Percentiles rank a stretch among this genome's conserved stretches.
These are phyloP conservation scores for Pisolithus microcarpus DNA, from an alignment of 768 basidiomycete genomes.

Conservation along the genomic window DNA sequence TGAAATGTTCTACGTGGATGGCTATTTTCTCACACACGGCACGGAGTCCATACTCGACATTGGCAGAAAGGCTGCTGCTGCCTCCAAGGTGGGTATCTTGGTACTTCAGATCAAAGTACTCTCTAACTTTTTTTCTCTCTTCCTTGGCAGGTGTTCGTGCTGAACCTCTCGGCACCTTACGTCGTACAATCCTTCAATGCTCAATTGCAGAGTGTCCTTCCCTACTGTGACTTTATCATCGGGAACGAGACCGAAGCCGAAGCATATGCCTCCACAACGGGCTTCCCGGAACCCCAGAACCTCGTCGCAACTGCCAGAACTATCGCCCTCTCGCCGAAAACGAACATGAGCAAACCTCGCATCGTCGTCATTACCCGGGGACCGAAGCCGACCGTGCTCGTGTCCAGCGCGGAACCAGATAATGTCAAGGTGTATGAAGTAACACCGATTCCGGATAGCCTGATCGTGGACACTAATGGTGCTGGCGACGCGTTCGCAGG, in stretches of 20 bases:
- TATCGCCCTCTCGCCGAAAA: conserved; percentile 72
- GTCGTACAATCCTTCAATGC: conserved; percentile 87
- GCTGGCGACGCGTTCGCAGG: conserved; percentile 98
- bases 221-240: conserved; percentile 83
- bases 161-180: conserved; percentile 97
- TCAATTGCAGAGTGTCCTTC: conserved; percentile 75
- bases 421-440: conserved; percentile 55
- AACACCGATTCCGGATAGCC: conserved; percentile 42
- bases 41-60: conserved; percentile 61
- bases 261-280: conserved; percentile 71
- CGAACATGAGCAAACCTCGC: conserved; percentile 69
- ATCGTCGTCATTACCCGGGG: conserved; percentile 93
- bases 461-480: conserved; percentile 96
- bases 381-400: conserved; percentile 67
- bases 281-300: conserved; percentile 59
- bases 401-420: conserved; percentile 50
- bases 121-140: not conserved
- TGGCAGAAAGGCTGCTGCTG: conserved; percentile 66
- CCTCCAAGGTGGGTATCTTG: conserved; percentile 53
- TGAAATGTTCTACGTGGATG: conserved; percentile 88
- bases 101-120: not conserved
- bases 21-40: conserved; percentile 97
- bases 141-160: conserved; percentile 58
- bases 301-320: conserved; percentile 63
- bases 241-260: conserved; percentile 96